These are phyloP conservation scores for Boletellus emodensis DNA, from an alignment of 768 basidiomycete species.

Conservation along the genomic window DNA sequence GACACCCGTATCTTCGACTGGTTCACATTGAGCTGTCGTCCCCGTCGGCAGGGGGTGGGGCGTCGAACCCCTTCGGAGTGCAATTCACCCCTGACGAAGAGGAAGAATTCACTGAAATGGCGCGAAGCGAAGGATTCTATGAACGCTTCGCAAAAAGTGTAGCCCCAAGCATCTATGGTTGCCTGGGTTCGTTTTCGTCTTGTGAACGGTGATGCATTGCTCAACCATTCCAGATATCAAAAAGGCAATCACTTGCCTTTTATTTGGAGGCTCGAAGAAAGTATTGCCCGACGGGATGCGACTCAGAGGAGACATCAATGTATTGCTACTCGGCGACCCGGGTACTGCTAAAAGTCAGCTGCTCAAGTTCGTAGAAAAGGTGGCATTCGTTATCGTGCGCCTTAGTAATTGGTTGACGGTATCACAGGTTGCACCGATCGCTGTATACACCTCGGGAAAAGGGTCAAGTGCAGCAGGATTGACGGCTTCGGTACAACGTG, in stretches of 20 bases:
- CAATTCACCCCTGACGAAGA: conserved; percentile 95
- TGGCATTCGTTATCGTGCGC: conserved; percentile 20
- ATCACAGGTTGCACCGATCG: conserved; percentile 86
- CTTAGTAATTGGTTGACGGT: background rate
- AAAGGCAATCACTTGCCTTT: conserved; percentile 92
- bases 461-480: conserved; percentile 98
- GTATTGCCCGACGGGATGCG: conserved; percentile 96
- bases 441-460: conserved; percentile 98
- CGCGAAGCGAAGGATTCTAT: conserved; percentile 83
- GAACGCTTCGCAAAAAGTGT: conserved; percentile 93
- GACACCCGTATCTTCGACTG: conserved; percentile 91
- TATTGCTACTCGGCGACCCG: conserved; percentile 92
- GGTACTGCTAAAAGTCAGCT: conserved; percentile 98
- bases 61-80: conserved; percentile 79
- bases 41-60: conserved; percentile 64
- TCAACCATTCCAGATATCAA: conserved; percentile 78
- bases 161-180: conserved; percentile 95
- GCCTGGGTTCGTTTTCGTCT: conserved; percentile 56
- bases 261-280: conserved; percentile 98
- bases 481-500: conserved; percentile 95
- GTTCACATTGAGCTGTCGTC: conserved; percentile 89
- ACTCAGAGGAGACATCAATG: conserved; percentile 95
- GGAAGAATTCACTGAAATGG: conserved; percentile 92
- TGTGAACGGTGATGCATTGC: background rate
- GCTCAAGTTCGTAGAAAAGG: conserved; percentile 98